These are phyloP conservation scores for Ceratocystis harringtonii DNA, from an alignment of 2,329 filamentous ascomycete species.

Conservation along the genomic window DNA sequence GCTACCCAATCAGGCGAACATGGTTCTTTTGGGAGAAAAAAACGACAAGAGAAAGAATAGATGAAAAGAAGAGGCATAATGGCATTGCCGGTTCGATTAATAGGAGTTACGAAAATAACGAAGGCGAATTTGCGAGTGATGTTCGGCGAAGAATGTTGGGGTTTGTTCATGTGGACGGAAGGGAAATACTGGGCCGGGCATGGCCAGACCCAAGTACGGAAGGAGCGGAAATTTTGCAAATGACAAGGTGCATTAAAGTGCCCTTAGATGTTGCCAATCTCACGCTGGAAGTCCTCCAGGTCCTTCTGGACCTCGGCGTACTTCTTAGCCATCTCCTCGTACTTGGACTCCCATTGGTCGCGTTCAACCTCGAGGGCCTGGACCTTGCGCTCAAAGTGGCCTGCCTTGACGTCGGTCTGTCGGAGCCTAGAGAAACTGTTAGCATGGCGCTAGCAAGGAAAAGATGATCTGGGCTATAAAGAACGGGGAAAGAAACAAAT, in stretches of 20 bases:
- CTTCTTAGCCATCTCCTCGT: constrained; percentile 94
- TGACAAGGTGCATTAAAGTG: constrained; percentile 17
- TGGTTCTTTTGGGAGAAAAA: constrained; percentile 1
- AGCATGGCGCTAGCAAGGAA: neutral
- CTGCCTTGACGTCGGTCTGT: constrained; percentile 97
- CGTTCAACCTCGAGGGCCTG: constrained; percentile 84
- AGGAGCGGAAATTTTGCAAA: constrained; percentile 9
- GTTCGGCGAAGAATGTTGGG: neutral
- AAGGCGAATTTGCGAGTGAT: neutral
- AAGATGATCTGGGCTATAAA: neutral
- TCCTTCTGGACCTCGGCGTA: constrained; percentile 73
- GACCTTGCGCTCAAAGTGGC: constrained; percentile 98
- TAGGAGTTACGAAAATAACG: constrained; percentile 3
- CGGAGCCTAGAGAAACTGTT: constrained; percentile 52
- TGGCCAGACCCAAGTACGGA: neutral
- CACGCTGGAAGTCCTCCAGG: constrained; percentile 73
- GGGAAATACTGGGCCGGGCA: neutral
- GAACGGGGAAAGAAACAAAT: neutral
- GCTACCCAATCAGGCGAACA: neutral
- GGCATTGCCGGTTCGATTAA: constrained; percentile 3
- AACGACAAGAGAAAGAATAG: constrained; percentile 4
- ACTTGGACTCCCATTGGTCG: constrained; percentile 93
- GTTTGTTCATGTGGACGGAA: neutral
- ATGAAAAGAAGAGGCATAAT: constrained; percentile 5
- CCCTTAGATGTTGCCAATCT: constrained; percentile 81